Percentiles rank a stretch among this genome's conserved stretches.
These are phyloP conservation scores for Alternaria sp. DNA, from an alignment of 2,329 filamentous ascomycete species.

Conservation along the genomic window DNA sequence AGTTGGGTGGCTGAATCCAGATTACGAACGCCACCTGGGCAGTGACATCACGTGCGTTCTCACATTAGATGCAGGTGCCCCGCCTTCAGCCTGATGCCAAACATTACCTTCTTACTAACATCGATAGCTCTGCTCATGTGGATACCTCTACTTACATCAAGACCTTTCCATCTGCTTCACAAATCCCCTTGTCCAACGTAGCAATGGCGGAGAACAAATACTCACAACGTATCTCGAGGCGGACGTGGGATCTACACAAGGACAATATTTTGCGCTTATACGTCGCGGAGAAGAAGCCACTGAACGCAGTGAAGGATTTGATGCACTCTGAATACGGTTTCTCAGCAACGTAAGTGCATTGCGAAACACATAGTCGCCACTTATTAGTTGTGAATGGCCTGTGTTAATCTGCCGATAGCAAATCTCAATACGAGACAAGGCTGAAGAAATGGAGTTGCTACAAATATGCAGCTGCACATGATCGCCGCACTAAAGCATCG, in stretches of 20 bases:
- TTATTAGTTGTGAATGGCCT: too few relatives aligned
- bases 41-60: neutral
- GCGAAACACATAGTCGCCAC: too few relatives aligned
- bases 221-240: neutral
- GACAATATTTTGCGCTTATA: neutral
- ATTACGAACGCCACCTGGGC: neutral
- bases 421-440: neutral
- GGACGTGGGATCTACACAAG: neutral
- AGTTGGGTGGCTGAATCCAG: neutral
- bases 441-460: neutral
- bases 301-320: neutral
- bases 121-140: neutral
- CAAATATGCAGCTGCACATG: neutral
- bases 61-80: accelerated
- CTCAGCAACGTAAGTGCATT: neutral
- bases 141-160: accelerated
- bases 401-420: neutral
- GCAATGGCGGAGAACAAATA: neutral
- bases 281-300: neutral
- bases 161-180: accelerated
- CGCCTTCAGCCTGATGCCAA: neutral
- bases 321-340: neutral
- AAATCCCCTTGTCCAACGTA: neutral
- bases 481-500: neutral
- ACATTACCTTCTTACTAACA: neutral